Evolutionary conservation across 2,329 filamentous ascomycete genomes (phyloP).

Genomic region (Hypoxylon sp.): DNA sequence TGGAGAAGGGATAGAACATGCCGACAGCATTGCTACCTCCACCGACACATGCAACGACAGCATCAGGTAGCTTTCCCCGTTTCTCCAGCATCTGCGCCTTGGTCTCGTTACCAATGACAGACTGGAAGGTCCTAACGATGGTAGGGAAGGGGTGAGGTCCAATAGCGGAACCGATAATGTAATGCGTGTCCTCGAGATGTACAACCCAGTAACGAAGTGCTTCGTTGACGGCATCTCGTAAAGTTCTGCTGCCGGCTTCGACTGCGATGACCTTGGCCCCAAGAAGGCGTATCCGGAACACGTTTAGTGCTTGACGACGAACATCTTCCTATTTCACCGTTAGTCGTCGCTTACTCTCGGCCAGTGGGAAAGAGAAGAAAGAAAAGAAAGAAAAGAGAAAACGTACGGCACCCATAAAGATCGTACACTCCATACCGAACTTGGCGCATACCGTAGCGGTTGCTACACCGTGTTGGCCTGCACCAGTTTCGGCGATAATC

Average conservation of each 20-base stretch:
- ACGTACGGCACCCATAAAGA: slow-evolving; percentile 90
- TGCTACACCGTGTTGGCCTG: slow-evolving; percentile 96
- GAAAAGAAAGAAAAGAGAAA: no score
- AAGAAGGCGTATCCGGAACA: slow-evolving; percentile 97
- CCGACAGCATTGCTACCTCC: slow-evolving; percentile 94
- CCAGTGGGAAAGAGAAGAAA: background rate
- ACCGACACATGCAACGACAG: slow-evolving; percentile 95
- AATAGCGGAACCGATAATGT: slow-evolving; percentile 97
- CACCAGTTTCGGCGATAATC: slow-evolving; percentile 98
- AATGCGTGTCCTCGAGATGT: slow-evolving; percentile 92
- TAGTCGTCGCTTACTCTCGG: slow-evolving; percentile 14
- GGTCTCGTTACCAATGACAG: slow-evolving; percentile 94
- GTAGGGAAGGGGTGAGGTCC: slow-evolving; percentile 98
- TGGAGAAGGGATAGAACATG: slow-evolving; percentile 97
- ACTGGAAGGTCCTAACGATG: slow-evolving; percentile 97
- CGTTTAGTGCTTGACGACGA: slow-evolving; percentile 93
- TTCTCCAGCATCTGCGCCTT: slow-evolving; percentile 89
- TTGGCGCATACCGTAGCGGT: slow-evolving; percentile 98
- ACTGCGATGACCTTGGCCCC: slow-evolving; percentile 94
- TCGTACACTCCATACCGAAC: slow-evolving; percentile 97
- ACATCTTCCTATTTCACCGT: slow-evolving; percentile 77
- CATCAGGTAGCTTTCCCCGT: slow-evolving; percentile 90
- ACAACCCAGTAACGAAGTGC: slow-evolving; percentile 95
- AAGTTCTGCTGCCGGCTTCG: slow-evolving; percentile 86
- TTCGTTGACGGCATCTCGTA: slow-evolving; percentile 93